phyloP scores from a whole-genome alignment of 257 asterid genomes.

The Solanum megistacrolobum region DNA sequence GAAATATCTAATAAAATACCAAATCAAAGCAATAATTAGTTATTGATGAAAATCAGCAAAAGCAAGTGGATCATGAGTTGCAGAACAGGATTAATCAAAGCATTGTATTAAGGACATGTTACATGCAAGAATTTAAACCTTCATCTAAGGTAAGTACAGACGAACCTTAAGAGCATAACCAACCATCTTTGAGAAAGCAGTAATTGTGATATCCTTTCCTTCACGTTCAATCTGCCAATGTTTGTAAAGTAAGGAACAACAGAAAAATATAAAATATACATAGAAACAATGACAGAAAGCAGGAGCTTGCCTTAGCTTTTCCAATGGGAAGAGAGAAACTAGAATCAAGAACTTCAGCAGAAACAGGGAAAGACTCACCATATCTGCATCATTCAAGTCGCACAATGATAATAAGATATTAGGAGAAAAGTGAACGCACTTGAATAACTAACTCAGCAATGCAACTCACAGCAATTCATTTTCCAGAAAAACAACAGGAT shows the following conservation, averaged over 20 bases:
- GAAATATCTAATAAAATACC: neutral
- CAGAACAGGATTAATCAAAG: neutral
- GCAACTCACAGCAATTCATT: conserved; percentile 69
- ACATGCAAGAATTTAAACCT: neutral
- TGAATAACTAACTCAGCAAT: neutral
- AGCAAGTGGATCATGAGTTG: neutral
- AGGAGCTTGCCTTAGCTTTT: conserved; percentile 65
- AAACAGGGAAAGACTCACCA: conserved; percentile 78
- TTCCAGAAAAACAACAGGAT: conserved; percentile 83
- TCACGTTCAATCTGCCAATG: conserved; percentile 64
- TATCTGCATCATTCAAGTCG: conserved; percentile 31
- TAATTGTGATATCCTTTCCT: conserved; percentile 74
- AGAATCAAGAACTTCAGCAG: conserved; percentile 73
- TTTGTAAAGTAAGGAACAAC: conserved; percentile 1
- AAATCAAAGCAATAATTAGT: neutral
- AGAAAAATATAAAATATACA: neutral
- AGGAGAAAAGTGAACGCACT: neutral
- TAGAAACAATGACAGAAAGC: neutral
- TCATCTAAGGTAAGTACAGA: neutral
- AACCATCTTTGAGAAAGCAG: conserved; percentile 90
- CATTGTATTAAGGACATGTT: neutral
- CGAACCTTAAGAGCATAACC: conserved; percentile 79
- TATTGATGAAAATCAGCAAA: neutral
- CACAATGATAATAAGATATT: neutral
- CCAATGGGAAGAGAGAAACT: conserved; percentile 84